Evolutionary conservation across 805 yeast genomes (phyloP).

Genomic region (Jamesozyma spencerorum): DNA sequence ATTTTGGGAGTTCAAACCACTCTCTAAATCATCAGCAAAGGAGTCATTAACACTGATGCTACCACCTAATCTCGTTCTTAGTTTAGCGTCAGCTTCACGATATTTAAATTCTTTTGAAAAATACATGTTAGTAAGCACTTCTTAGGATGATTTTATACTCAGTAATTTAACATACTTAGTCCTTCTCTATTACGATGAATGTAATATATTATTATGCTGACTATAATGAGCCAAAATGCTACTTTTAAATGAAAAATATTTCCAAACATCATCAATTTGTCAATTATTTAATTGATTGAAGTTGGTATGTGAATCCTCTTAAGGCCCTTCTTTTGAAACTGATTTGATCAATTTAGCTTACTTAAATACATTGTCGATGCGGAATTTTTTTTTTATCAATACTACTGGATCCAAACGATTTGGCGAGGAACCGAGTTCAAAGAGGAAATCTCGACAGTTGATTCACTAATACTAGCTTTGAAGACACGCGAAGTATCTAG

Average conservation of each 20-base stretch:
- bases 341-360: no score
- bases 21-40: slow-evolving; percentile 42
- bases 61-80: slow-evolving; percentile 22
- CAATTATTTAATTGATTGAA: background rate
- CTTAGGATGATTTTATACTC: background rate
- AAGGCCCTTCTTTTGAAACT: no score
- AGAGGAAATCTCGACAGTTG: no score
- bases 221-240: slow-evolving; percentile 5
- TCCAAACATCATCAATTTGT: background rate
- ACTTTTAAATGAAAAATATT: slow-evolving; percentile 4
- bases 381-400: no score
- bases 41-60: slow-evolving; percentile 21
- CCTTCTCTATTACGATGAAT: slow-evolving; percentile 6
- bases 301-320: no score
- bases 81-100: slow-evolving; percentile 11
- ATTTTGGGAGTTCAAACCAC: slow-evolving; percentile 49
- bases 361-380: no score
- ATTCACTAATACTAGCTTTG: no score
- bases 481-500: no score
- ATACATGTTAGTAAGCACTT: slow-evolving; percentile 3
- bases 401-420: no score
- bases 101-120: slow-evolving; percentile 8
- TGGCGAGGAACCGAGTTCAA: no score
- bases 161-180: slow-evolving; percentile 10
- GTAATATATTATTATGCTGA: slow-evolving; percentile 3